Evolutionary conservation across 352 stramenopile genomes (phyloP).

Genomic region (Phytopythium oedochilum): DNA sequence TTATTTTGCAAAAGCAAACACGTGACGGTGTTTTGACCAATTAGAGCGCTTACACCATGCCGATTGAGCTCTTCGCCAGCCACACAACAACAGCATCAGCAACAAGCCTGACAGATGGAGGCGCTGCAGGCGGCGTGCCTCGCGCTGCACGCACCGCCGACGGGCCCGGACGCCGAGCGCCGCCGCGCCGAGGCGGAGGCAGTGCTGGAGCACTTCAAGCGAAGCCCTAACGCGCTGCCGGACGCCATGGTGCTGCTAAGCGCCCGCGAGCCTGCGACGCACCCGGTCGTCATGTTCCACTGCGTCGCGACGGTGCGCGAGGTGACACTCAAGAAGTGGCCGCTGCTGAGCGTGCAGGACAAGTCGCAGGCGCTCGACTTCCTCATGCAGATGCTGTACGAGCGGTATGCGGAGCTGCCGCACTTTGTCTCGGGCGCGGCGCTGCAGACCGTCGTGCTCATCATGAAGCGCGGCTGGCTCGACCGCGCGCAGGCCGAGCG

Average conservation of each 20-base stretch:
- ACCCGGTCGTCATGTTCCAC: constrained; percentile 75
- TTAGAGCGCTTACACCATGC: background rate
- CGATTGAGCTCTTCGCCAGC: background rate
- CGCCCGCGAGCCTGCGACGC: constrained; percentile 18
- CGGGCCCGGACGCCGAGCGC: constrained; percentile 34
- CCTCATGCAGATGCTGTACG: constrained; percentile 76
- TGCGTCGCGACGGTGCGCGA: constrained; percentile 74
- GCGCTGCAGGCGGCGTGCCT: constrained; percentile 62
- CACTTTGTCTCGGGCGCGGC: constrained; percentile 54
- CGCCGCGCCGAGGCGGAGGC: constrained; percentile 57
- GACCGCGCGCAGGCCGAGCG: constrained; percentile 52
- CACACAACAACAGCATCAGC: background rate
- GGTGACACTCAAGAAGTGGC: constrained; percentile 67
- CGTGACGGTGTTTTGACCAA: background rate
- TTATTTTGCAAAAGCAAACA: too few species aligned
- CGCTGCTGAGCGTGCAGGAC: constrained; percentile 37
- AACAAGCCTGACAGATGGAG: constrained; percentile 29
- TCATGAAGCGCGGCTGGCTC: constrained; percentile 83
- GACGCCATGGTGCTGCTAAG: constrained; percentile 59
- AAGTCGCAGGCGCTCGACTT: constrained; percentile 58
- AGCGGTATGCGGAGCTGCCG: constrained; percentile 42
- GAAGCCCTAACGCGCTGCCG: constrained; percentile 51
- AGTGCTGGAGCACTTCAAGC: constrained; percentile 79
- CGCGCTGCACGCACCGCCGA: constrained; percentile 62
- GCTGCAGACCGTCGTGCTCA: constrained; percentile 66